Evolutionary conservation across 2,329 filamentous ascomycete genomes (phyloP), one percentile per base, ranked within the genome.

Genomic region (Leptographium lundbergii): DNA sequence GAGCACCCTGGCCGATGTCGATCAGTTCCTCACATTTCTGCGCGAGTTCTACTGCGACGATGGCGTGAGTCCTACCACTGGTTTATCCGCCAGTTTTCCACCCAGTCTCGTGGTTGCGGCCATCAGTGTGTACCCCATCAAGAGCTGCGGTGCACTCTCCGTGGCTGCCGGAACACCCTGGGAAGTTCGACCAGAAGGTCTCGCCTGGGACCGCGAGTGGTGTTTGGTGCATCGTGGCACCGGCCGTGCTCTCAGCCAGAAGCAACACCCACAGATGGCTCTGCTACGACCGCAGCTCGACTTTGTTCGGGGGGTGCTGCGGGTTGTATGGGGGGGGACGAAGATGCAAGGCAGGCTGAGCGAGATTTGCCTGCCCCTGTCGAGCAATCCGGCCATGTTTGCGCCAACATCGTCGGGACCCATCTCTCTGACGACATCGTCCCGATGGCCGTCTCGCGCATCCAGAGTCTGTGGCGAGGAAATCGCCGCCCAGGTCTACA

Each of bases 121-220:
- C 57, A 79, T 91, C 19, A 83, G 78, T 1, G 81, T 97, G 0
- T 99, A 91, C 67, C 94, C 94, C 0, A 91, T 99, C 68, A 99
- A 99, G 71, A 96, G 91, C 69, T 97, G 94, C 66, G 88, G 85
- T 19, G 88, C 88, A 0, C 95, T 87, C 69, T 75, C 75, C 42
- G 77, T 97, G 34, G 86, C 90, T 1, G 62, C 72, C 0, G 79
- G 75, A 2, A 74, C 73, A 9, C 68, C 77, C 17, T 99, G 94
- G 94, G 84, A 88, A 65, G 79, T 97, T 24, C 82, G 81, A 59
- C 77, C 81, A 9, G 91, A 96, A 73, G 94, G 94, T 0, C 76
- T 99, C 2, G 87, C 85, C 10, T 97, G 92, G 91, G 94, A 99
- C 70, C 81, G 94, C 62, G 92, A 97, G 74, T 99, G 94, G 92